phyloP scores from a whole-genome alignment of 768 basidiomycete genomes.

The Termitomyces sp. region DNA sequence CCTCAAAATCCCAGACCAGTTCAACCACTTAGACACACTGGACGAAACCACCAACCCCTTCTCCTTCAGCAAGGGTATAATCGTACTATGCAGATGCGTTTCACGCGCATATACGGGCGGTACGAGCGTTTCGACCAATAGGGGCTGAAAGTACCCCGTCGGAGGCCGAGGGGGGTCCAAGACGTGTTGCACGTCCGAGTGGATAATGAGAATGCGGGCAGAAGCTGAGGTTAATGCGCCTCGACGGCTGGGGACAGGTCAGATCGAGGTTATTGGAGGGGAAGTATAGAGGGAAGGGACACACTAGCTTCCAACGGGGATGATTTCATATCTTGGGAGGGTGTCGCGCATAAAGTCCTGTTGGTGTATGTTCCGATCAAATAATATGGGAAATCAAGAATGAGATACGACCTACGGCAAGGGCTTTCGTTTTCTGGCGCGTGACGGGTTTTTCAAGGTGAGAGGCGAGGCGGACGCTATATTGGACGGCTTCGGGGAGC shows the following conservation, averaged over 20 bases:
- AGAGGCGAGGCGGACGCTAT: conserved; percentile 36
- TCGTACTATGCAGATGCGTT: conserved; percentile 24
- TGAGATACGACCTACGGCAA: conserved; percentile 30
- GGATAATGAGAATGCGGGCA: conserved; percentile 41
- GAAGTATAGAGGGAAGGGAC: conserved; percentile 18
- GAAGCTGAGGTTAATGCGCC: conserved; percentile 29
- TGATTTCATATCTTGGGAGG: conserved; percentile 45
- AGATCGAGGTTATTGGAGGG: background rate
- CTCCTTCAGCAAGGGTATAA: conserved; percentile 39
- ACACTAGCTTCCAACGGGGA: conserved; percentile 57
- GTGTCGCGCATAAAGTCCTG: conserved; percentile 49
- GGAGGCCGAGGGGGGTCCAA: conserved; percentile 30
- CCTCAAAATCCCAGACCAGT: conserved; percentile 53
- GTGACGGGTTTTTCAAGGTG: conserved; percentile 33
- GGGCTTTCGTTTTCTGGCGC: conserved; percentile 37
- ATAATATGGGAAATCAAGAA: no score
- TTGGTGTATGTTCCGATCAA: no score
- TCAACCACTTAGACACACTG: conserved; percentile 24
- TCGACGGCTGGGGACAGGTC: conserved; percentile 40
- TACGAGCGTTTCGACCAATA: background rate
- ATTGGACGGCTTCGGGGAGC: conserved; percentile 34
- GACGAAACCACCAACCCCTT: conserved; percentile 43
- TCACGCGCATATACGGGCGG: background rate
- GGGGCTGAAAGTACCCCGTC: conserved; percentile 1
- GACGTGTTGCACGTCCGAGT: conserved; percentile 41